Evolutionary conservation across 257 asterid species (phyloP).

Genomic region (Plantago major): DNA sequence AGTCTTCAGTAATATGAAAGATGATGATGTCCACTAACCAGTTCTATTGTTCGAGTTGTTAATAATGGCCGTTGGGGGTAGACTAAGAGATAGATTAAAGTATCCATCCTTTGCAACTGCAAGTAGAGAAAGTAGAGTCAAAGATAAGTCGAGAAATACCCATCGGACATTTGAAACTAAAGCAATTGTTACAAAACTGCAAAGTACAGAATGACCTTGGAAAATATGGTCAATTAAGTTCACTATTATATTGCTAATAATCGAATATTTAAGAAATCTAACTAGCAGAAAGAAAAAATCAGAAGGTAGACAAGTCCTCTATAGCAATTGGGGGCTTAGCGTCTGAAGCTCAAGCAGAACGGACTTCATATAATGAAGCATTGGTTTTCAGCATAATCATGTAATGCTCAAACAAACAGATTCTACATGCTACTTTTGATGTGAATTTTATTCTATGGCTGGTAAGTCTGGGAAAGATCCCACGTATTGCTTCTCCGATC

Average conservation of each 20-base stretch:
- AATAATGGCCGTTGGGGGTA: conserved; percentile 95
- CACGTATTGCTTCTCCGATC: no score
- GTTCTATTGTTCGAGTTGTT: conserved; percentile 88
- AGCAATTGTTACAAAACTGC: not conserved
- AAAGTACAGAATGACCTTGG: not conserved
- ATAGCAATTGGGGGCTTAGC: no score
- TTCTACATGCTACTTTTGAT: no score
- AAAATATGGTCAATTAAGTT: not conserved
- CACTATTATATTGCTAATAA: not conserved
- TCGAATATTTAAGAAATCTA: no score
- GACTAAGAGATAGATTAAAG: conserved; percentile 74
- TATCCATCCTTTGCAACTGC: conserved; percentile 78
- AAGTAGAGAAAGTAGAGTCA: conserved; percentile 5
- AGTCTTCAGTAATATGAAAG: not conserved
- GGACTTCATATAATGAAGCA: no score
- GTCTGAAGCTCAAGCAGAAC: no score
- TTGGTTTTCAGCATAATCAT: no score
- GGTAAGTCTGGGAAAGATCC: no score
- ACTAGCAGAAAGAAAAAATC: no score
- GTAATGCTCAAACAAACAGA: no score
- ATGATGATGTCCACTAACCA: conserved; percentile 51
- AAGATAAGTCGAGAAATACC: not conserved
- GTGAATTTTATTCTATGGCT: no score
- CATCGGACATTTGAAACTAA: not conserved
- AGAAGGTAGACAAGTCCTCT: no score